A percentile compares a stretch with the other conserved stretches of the same genome.
Conservation (phyloP, 805 yeast species). For the Candida sphagnicola region DNA sequence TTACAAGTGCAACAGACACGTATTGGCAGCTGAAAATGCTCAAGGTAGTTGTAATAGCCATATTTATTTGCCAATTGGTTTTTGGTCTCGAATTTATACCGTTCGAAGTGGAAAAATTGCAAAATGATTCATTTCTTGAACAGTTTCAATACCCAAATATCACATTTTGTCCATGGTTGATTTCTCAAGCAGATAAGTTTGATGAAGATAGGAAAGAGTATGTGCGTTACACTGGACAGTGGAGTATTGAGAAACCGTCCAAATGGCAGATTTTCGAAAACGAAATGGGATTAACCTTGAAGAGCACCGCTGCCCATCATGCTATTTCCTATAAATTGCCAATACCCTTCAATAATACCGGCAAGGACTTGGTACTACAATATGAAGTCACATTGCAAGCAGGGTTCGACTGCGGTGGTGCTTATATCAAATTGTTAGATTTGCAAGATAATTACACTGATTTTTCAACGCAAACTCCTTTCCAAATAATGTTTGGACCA, state of each 20-base stretch:
- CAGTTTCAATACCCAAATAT: slow-evolving; percentile 43
- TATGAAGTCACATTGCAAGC: slow-evolving; percentile 85
- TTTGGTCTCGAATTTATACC: slow-evolving; percentile 21
- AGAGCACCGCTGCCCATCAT: slow-evolving; percentile 73
- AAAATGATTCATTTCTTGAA: slow-evolving; percentile 55
- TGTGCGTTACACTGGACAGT: slow-evolving; percentile 63
- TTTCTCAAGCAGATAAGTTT: slow-evolving; percentile 53
- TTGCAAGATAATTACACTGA: slow-evolving; percentile 33
- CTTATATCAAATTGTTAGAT: slow-evolving; percentile 73
- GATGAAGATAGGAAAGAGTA: slow-evolving; percentile 29
- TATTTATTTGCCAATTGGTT: slow-evolving; percentile 2
- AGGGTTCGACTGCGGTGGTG: slow-evolving; percentile 83
- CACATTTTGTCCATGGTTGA: slow-evolving; percentile 33
- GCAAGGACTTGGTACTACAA: slow-evolving; percentile 73
- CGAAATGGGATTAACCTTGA: slow-evolving; percentile 76
- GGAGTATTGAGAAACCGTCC: slow-evolving; percentile 58
- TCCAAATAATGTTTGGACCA: slow-evolving; percentile 92
- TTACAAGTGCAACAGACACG: too few relatives aligned
- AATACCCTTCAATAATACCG: slow-evolving; percentile 53
- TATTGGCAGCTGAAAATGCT: too few relatives aligned
- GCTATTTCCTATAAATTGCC: slow-evolving; percentile 70
- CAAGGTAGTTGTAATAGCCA: background rate
- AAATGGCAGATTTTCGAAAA: slow-evolving; percentile 55
- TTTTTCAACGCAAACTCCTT: slow-evolving; percentile 65
- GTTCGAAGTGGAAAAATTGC: slow-evolving; percentile 30